Conservation (phyloP, 2,329 filamentous ascomycete species). For the Fusarium sp. region DNA sequence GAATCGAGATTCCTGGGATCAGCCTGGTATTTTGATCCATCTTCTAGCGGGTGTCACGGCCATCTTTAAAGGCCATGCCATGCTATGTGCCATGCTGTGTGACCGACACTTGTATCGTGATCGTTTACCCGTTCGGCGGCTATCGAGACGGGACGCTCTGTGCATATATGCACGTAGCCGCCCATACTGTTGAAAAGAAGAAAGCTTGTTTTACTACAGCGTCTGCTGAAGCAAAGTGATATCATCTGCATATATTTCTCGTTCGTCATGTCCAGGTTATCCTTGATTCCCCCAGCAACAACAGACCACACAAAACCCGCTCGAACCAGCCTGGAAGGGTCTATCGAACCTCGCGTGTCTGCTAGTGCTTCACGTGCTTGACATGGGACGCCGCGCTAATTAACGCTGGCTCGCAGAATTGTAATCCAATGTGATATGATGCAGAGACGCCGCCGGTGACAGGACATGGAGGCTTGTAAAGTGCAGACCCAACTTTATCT, state of each 20-base stretch:
- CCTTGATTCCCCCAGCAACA: constrained; percentile 12
- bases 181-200: background rate
- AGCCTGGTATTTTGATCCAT: background rate
- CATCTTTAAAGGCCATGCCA: background rate
- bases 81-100: background rate
- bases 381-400: background rate
- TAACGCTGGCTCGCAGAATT: background rate
- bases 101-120: background rate
- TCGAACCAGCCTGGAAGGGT: constrained; percentile 11
- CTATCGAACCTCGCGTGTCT: background rate
- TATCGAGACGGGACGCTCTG: constrained; percentile 34
- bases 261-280: background rate
- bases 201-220: background rate
- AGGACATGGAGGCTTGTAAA: background rate
- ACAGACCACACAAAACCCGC: constrained; percentile 11
- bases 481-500: background rate
- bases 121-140: constrained; percentile 24
- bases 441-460: background rate
- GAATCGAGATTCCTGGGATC: constrained; percentile 3
- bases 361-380: constrained; percentile 27
- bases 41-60: background rate
- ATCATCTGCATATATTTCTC: background rate
- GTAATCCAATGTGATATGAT: background rate
- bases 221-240: background rate
- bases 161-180: constrained; percentile 17